A percentile compares a stretch with the other conserved stretches of the same genome.
Conservation (phyloP, 2,329 filamentous ascomycete genomes). For the Trichoderma sp. region DNA sequence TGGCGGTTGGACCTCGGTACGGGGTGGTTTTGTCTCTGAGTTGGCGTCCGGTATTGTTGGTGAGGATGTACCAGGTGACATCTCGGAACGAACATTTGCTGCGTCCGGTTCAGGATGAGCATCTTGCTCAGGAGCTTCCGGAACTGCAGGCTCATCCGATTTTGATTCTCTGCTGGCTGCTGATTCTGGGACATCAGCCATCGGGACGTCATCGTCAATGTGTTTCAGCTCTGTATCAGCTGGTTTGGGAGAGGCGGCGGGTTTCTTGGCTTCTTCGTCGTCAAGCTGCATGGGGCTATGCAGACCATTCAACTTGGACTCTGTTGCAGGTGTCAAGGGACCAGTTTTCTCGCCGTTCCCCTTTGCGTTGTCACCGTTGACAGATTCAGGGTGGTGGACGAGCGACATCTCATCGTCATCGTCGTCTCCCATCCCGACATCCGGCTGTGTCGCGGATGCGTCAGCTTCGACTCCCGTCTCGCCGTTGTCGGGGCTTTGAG, state of each 20-base stretch:
- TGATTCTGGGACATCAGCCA: not conserved
- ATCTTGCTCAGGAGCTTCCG: constrained; percentile 33
- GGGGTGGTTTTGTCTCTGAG: constrained; percentile 48
- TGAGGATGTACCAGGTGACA: constrained; percentile 33
- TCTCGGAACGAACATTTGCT: constrained; percentile 48
- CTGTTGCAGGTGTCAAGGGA: not conserved
- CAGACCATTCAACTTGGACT: not conserved
- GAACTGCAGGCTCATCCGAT: constrained; percentile 8
- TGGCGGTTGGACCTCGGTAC: not conserved
- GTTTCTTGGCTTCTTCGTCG: not conserved
- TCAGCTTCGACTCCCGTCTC: constrained; percentile 35
- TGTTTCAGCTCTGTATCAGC: not conserved
- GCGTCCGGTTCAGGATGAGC: constrained; percentile 49
- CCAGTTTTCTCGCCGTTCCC: not conserved
- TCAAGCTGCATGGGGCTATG: not conserved
- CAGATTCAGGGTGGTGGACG: constrained; percentile 38
- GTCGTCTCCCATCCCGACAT: constrained; percentile 35
- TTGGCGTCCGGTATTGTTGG: constrained; percentile 40
- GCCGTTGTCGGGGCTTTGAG: constrained; percentile 29
- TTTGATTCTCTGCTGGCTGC: constrained; percentile 1
- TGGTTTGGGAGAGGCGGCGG: not conserved
- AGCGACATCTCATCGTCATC: constrained; percentile 43
- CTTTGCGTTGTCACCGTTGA: constrained; percentile 27
- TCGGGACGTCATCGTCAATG: constrained; percentile 16
- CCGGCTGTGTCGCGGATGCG: constrained; percentile 29